Base-by-base conservation (phyloP, 2,329 filamentous ascomycete genomes). In the Epichloe glyceriae region DNA sequence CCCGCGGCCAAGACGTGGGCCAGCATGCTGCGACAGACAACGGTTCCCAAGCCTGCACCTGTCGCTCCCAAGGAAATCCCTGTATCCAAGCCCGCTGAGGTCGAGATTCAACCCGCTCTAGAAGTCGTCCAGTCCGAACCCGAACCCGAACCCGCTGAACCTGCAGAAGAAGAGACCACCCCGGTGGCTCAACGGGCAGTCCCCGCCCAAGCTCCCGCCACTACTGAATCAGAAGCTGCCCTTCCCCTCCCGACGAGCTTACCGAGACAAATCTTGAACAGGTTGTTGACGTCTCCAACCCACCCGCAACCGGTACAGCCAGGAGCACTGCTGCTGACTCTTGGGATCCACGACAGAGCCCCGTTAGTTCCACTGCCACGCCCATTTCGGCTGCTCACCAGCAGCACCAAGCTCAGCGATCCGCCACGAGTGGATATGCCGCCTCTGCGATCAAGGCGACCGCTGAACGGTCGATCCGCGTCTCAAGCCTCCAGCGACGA, bases 191-290 rank as follows among this genome's bases (percentile, higher is more conserved):
- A 65, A 63, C 57, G 60, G 60, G 57, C 58, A 52, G 52, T 58
- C 54, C 58, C 58, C 46, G 56, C 53, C 54, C 53, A 54, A 8
- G 46, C 46, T 37, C 50, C 58, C 8, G 53, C 55, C 45, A 50
- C 71, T 40, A 53, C 71, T 52, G 74, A 75, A 53, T 68, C 75
- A 50, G 77, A 76, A 59, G 67, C 75, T 47, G 72, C 76, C 46
- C 68, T 91, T 44, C 76, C 78, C 84, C 86, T 15, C 79, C 87
- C 22, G 88, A 89, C 65, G 82, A 90, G 61, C 78, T 97, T 57
- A 97, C 91, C 30, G 83, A 91, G 71, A 85, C 83, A 60, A 97
- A 97, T 69, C 84, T 97, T 52, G 90, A 95, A 66, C 87, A 91
- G 69, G 77, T 97, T 59, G 85, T 83, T 57, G 90, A 96, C 70